Evolutionary conservation across 208 protist genomes (phyloP).

Genomic region (Acanthamoeba rhysodes): DNA sequence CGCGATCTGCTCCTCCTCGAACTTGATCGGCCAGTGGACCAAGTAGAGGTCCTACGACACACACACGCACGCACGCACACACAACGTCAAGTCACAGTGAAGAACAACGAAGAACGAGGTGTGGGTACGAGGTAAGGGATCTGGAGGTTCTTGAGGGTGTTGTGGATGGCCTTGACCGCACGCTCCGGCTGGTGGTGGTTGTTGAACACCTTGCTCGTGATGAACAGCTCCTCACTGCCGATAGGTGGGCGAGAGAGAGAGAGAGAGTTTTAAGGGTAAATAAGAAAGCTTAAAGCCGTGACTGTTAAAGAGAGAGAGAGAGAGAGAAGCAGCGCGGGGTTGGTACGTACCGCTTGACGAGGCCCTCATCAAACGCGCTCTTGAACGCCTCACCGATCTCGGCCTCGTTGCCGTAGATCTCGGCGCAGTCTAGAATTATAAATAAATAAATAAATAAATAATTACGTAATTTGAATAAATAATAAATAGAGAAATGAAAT

Average conservation of each 20-base stretch:
- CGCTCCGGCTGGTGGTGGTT: conserved; percentile 52
- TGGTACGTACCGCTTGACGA: conserved; percentile 44
- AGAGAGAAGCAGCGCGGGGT: too few species aligned
- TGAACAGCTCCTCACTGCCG: conserved; percentile 55
- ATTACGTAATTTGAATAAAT: too few species aligned
- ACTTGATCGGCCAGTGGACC: conserved; percentile 74
- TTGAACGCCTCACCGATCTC: conserved; percentile 67
- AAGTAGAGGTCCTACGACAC: conserved; percentile 32
- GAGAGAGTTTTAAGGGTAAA: neutral
- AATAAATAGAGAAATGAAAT: neutral
- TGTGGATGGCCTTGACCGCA: conserved; percentile 29
- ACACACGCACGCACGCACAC: neutral
- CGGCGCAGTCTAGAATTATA: conserved; percentile 73
- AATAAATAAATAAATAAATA: too few species aligned
- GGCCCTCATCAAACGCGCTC: conserved; percentile 14
- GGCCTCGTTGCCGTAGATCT: conserved; percentile 55
- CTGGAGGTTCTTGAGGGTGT: conserved; percentile 72
- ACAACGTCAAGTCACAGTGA: neutral
- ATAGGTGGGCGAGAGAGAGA: too few species aligned
- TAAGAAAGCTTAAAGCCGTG: too few species aligned
- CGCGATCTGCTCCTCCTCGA: conserved; percentile 56
- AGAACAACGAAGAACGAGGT: too few species aligned
- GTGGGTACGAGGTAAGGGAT: too few species aligned
- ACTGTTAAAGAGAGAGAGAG: too few species aligned
- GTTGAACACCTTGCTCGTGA: conserved; percentile 74